These are phyloP conservation scores for Scorias spongiosa DNA, from an alignment of 2,329 filamentous ascomycete genomes.

Conservation along the genomic window DNA sequence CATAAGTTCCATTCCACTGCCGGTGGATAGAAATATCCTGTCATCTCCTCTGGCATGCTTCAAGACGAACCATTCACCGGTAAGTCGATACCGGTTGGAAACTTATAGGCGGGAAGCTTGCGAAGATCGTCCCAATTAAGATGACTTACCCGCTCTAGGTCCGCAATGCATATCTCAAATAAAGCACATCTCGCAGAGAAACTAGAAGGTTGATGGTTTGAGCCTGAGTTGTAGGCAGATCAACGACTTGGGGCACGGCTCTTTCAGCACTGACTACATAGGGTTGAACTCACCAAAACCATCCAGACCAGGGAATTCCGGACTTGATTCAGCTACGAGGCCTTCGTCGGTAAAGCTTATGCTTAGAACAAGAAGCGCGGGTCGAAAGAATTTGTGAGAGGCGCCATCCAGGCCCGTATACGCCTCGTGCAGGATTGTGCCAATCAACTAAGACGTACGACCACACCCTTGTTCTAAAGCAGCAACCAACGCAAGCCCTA, in stretches of 20 bases:
- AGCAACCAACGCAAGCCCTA: too few species aligned
- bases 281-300: constrained; percentile 47
- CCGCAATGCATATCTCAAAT: constrained; percentile 54
- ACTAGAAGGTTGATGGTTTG: constrained; percentile 36
- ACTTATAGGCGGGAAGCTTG: constrained; percentile 31
- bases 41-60: constrained; percentile 43
- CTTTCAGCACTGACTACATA: constrained; percentile 56
- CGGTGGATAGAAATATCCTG: constrained; percentile 59
- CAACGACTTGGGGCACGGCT: constrained; percentile 55
- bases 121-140: constrained; percentile 42
- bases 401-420: constrained; percentile 17
- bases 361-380: constrained; percentile 39
- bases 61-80: constrained; percentile 30
- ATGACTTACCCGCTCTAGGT: constrained; percentile 66
- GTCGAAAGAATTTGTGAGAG: constrained; percentile 22
- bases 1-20: constrained; percentile 66
- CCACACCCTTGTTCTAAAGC: too few species aligned
- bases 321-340: constrained; percentile 53
- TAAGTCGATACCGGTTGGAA: constrained; percentile 31
- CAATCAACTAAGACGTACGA: constrained; percentile 2
- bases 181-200: constrained; percentile 36
- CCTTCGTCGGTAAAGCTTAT: constrained; percentile 47
- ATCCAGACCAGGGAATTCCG: constrained; percentile 53
- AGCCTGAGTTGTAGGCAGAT: constrained; percentile 54
- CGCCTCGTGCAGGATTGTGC: constrained; percentile 28